Conservation (phyloP, 148 eudicot genomes). For the Mesembryanthemum crystallinum region DNA sequence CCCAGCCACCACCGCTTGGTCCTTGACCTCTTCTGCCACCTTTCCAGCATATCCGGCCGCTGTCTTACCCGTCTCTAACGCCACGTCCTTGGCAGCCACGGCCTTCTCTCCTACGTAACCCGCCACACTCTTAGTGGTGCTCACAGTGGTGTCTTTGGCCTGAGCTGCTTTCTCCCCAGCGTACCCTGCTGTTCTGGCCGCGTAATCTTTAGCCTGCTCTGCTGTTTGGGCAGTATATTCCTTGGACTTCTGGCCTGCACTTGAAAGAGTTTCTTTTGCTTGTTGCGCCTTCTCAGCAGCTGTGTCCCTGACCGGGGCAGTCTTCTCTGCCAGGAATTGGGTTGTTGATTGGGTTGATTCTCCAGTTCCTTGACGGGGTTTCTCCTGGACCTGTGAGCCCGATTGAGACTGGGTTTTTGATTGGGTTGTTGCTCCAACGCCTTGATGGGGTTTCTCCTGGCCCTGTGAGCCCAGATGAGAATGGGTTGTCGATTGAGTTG, state of each 20-base stretch:
- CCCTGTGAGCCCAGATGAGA: too few species aligned
- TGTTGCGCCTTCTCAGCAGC: conserved; percentile 41
- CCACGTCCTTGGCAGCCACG: conserved; percentile 40
- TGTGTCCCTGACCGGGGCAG: too few species aligned
- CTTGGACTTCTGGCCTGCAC: conserved; percentile 18
- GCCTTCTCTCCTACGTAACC: conserved; percentile 49
- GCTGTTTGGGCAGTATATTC: conserved; percentile 13
- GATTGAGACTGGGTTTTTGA: too few species aligned
- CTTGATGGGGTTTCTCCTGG: too few species aligned
- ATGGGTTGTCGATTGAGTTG: too few species aligned
- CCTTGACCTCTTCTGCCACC: conserved; percentile 53
- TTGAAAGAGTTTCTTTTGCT: conserved; percentile 24
- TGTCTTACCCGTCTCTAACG: conserved; percentile 38
- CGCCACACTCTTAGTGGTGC: conserved; percentile 32
- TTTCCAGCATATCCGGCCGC: conserved; percentile 42
- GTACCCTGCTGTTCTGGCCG: conserved; percentile 20
- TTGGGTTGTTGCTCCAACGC: too few species aligned
- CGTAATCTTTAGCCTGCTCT: conserved; percentile 7
- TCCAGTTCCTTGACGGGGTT: too few species aligned
- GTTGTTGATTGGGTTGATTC: too few species aligned
- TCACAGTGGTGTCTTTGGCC: conserved; percentile 39
- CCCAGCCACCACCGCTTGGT: conserved; percentile 53
- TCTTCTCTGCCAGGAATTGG: too few species aligned
- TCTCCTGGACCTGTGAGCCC: too few species aligned
- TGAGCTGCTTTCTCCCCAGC: conserved; percentile 28